Evolutionary conservation across 129 eudicot species (phyloP), one percentile per base, ranked within the genome.

Genomic region (Apium graveolens): DNA sequence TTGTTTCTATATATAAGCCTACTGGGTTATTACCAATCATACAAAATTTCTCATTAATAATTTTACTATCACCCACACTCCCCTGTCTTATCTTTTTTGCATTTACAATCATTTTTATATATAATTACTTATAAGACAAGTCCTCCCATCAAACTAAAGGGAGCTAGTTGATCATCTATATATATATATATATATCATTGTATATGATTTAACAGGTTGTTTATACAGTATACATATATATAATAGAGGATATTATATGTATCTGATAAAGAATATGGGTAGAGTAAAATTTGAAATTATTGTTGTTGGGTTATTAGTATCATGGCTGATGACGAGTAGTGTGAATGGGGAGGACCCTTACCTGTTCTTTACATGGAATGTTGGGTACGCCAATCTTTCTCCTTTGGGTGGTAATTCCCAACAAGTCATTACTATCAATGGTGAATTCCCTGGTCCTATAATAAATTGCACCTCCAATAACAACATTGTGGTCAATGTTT

Each of bases 341-440:
- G 79, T 78, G 16, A 31, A 39, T 3, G 88, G 86, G 0, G 88
- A 77, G 53, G 90, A 87, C 44, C 90, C 90, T 27, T 82, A 81
- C 71, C 34, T 76, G 51, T 82, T 79, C 80, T 84, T 41, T 55
- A 73, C 57, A 0, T 87, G 90, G 90, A 79, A 87, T 5, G 84
- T 87, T 34, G 77, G 82, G 13, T 84, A 87, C 57, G 80, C 88
- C 35, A 87, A 79, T 44, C 78, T 76, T 8, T 68, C 90, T 31
- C 90, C 90, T 5, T 75, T 87, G 26, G 90, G 90, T 11, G 83
- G 77, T 35, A 35, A 35, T 17, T 86, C 90, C 12, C 82, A 81
- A 26, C 86, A 84, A 49, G 88, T 73, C 20, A 84, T 87, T 71
- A 88, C 85, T 9, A 87, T 87, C 79, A 87, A 87, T 42, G 88